These are phyloP conservation scores for Erysimum cheiri DNA, from an alignment of 441 rosid genomes.

Conservation along the genomic window DNA sequence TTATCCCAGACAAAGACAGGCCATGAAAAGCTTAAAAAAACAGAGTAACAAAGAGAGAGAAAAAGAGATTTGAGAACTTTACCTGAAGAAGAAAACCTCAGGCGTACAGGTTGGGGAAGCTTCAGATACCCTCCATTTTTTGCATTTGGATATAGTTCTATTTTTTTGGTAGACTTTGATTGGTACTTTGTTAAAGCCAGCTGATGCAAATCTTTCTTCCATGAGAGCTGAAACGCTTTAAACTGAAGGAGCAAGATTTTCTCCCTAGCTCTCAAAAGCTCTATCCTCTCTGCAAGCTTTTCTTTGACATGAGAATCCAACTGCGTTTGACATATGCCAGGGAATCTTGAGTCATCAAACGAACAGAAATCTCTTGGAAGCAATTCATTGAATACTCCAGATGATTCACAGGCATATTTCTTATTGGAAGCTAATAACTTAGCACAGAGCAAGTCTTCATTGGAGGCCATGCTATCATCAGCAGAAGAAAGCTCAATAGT, in stretches of 20 bases:
- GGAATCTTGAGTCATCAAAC: slow-evolving; percentile 48
- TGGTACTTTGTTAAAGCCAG: slow-evolving; percentile 61
- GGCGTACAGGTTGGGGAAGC: slow-evolving; percentile 68
- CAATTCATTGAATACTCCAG: slow-evolving; percentile 57
- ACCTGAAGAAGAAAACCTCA: slow-evolving; percentile 78
- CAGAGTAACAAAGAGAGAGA: slow-evolving; percentile 15
- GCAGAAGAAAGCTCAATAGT: slow-evolving; percentile 39
- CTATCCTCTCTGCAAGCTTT: slow-evolving; percentile 56
- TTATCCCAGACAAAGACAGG: slow-evolving; percentile 4
- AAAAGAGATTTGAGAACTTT: slow-evolving; percentile 30
- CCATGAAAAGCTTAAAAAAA: slow-evolving; percentile 11
- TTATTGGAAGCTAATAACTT: slow-evolving; percentile 65
- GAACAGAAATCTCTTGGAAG: slow-evolving; percentile 54
- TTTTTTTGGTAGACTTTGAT: slow-evolving; percentile 73
- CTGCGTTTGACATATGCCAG: slow-evolving; percentile 39
- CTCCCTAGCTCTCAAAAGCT: slow-evolving; percentile 71
- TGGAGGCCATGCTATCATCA: slow-evolving; percentile 34
- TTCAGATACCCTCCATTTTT: slow-evolving; percentile 58
- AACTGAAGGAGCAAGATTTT: slow-evolving; percentile 77
- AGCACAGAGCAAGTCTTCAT: slow-evolving; percentile 49
- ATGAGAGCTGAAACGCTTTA: slow-evolving; percentile 73
- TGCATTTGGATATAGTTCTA: slow-evolving; percentile 60
- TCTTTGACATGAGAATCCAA: slow-evolving; percentile 53
- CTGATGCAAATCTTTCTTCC: slow-evolving; percentile 85
- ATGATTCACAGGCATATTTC: slow-evolving; percentile 66